Base-by-base conservation (phyloP, 768 basidiomycete genomes). In the Ramaria sp. region DNA sequence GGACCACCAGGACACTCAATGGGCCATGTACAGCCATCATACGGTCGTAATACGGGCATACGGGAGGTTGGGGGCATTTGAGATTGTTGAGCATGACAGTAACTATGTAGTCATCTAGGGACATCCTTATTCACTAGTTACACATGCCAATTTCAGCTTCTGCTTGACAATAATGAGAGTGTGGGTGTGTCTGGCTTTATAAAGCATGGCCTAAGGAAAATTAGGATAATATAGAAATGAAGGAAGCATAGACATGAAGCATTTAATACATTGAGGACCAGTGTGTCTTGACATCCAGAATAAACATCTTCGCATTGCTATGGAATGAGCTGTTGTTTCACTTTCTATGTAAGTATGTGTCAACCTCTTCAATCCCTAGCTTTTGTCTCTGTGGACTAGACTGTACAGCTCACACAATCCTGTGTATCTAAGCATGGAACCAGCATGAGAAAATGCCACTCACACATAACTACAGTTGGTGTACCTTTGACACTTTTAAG, bases 211-310 rank as follows among this genome's bases (percentile, higher is more conserved):
- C 51, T 3, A 59, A n/a, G 12, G 58, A 59, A 19, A 59, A 39
- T 42, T 27, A 20, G 22, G 5, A 33, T 20, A 27, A 46, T 11
- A 11, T 34, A 12, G 11, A 47, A 55, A 7, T 30, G 15, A 20
- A n/a, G n/a, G n/a, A n/a, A n/a, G n/a, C n/a, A 46, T 7, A 31
- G 41, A 45, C 53, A 59, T 43, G 53, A 19, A 54, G 47, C 58
- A 59, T 59, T 30, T 54, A 39, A 37, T 59, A 54, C 2, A 38
- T 59, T 6, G 58, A 59, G 33, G 53, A 30, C 58, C 53, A 59
- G 4, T 38, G 31, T 6, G 58, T 59, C 19, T 15, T 12, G 10
- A 59, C 58, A 54, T 59, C 54, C 17, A 59, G 43, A 5, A 59
- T 53, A 2, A 58, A 37, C 57, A 58, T 43, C 20, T 43, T 43